A percentile compares a stretch with the other conserved stretches of the same genome.
These are phyloP conservation scores for Hypoxylon sp. DNA, from an alignment of 2,329 filamentous ascomycete species.

Conservation along the genomic window DNA sequence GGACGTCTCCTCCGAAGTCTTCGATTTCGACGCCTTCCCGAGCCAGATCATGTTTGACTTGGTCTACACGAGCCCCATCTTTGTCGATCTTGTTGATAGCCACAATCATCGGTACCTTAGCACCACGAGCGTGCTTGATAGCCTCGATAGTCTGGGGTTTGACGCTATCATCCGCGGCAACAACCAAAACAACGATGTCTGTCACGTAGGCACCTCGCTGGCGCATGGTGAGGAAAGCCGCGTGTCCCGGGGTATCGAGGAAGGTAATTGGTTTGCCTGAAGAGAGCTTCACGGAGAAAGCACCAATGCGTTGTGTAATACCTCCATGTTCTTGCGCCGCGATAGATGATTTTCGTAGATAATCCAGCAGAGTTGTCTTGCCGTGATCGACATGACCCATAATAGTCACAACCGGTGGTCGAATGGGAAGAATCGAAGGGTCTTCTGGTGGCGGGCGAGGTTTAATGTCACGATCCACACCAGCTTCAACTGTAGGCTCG, in stretches of 20 bases:
- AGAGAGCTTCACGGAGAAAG: slow-evolving; percentile 89
- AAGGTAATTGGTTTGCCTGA: slow-evolving; percentile 93
- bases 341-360: slow-evolving; percentile 89
- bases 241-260: slow-evolving; percentile 94
- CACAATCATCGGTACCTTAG: slow-evolving; percentile 94
- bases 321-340: slow-evolving; percentile 92
- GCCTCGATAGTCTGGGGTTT: slow-evolving; percentile 97
- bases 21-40: slow-evolving; percentile 88
- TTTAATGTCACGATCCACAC: slow-evolving; percentile 73
- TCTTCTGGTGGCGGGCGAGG: slow-evolving; percentile 75
- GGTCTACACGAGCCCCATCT: slow-evolving; percentile 78
- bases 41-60: slow-evolving; percentile 87
- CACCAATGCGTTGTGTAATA: slow-evolving; percentile 98
- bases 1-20: slow-evolving; percentile 93
- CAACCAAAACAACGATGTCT: slow-evolving; percentile 94
- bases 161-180: slow-evolving; percentile 95
- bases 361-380: slow-evolving; percentile 96
- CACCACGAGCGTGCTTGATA: slow-evolving; percentile 87
- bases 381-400: slow-evolving; percentile 99
- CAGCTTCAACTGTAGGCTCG: slow-evolving; percentile 79
- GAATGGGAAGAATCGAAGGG: slow-evolving; percentile 70
- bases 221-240: slow-evolving; percentile 94
- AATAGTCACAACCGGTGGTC: slow-evolving; percentile 96
- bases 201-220: slow-evolving; percentile 95
- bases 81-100: slow-evolving; percentile 98